Conservation (phyloP, 441 rosid genomes). For the Aleurites moluccanus region DNA sequence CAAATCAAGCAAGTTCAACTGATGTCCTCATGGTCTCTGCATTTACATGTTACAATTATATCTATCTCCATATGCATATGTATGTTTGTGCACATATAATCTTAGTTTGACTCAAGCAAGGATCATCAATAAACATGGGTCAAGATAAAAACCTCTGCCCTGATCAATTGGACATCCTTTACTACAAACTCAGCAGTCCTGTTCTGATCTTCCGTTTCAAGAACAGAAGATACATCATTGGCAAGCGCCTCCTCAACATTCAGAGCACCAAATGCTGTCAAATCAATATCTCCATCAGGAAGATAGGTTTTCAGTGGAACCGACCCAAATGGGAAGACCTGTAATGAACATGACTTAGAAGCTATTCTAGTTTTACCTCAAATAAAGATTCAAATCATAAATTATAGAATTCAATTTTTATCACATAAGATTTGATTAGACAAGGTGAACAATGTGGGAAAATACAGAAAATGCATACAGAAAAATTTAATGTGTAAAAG, state of each 20-base stretch:
- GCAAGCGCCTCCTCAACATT: constrained; percentile 65
- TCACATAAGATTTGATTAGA: background rate
- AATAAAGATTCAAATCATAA: background rate
- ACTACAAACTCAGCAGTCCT: constrained; percentile 54
- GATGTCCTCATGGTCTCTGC: background rate
- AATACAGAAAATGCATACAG: background rate
- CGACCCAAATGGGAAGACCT: constrained; percentile 89
- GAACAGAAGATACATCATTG: constrained; percentile 58
- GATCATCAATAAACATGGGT: constrained; percentile 15
- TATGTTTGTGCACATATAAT: background rate
- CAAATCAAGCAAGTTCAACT: background rate
- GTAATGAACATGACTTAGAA: background rate
- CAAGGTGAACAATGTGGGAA: background rate
- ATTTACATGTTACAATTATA: background rate
- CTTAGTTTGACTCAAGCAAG: background rate
- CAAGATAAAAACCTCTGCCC: constrained; percentile 71
- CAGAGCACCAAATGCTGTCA: constrained; percentile 70
- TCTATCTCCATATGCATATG: background rate
- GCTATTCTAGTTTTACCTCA: background rate
- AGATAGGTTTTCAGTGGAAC: constrained; percentile 95
- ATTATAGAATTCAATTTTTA: background rate
- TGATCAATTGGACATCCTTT: constrained; percentile 81
- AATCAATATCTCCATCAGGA: constrained; percentile 95
- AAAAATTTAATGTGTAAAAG: background rate
- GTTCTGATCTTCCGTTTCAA: constrained; percentile 72